Base-by-base conservation (phyloP, 73 alveolate genomes). In the Paramecium octaurelia region DNA sequence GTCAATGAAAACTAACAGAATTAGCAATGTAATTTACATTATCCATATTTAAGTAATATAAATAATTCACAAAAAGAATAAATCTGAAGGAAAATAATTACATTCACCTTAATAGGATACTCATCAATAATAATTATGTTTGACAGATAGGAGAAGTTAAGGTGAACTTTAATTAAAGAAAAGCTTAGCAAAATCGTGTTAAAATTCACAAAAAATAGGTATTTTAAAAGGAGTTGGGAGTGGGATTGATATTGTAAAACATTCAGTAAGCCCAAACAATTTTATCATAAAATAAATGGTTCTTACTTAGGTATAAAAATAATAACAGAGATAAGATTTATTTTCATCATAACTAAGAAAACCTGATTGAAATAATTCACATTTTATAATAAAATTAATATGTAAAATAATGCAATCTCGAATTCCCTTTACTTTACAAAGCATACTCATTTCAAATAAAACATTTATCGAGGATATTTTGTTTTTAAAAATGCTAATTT, bases 361-460 rank as follows among this genome's bases (percentile, higher is more conserved):
- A 54, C 69, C 35, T 54, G 6, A 54, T 54, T 54, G 69, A 54
- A 54, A 54, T 27, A 27, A 54, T 54, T 54, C 6, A 18, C 12
- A 54, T 54, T 54, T 54, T 54, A 54, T 54, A 54, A 54, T 54
- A 54, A 54, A 54, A 54, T 54, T 54, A 54, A 54, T 54, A 64
- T 64, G 84, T 64, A 64, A 64, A 64, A 64, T 64, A 64, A 64
- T 64, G 50, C 24, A 12, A 24, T 64, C 84, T 64, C 84, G 84
- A 64, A 64, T 64, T 64, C 84, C 50, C 48, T 64, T 23, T 64
- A 64, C 84, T 64, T 27, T 64, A 14, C 84, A 0, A 64, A 64
- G 21, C 46, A 64, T 9, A 31, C 24, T 31, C 84, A 64, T 64
- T 64, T 64, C 21, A 64, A 64, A 64, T 64, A 64, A 64, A 64